These are phyloP conservation scores for Hansfordia pulvinata DNA, from an alignment of 2,329 filamentous ascomycete species.

Conservation along the genomic window DNA sequence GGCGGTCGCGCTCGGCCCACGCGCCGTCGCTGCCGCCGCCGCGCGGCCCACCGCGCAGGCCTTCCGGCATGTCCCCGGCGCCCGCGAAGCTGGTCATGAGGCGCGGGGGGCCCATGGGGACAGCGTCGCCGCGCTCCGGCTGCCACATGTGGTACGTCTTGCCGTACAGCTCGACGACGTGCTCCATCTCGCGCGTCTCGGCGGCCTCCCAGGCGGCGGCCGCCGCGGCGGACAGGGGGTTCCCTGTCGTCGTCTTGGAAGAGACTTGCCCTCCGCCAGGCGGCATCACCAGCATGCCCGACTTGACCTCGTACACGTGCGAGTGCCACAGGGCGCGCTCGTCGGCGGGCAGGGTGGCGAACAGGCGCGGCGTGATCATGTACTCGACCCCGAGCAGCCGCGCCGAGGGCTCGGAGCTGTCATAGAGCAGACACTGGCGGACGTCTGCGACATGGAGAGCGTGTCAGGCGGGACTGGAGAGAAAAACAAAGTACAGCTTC, in stretches of 20 bases:
- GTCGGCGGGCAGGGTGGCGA: conserved; percentile 45
- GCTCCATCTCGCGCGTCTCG: conserved; percentile 69
- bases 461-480: conserved; percentile 5
- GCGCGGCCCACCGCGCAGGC: too few species aligned
- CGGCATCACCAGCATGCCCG: conserved; percentile 73
- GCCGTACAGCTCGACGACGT: conserved; percentile 62
- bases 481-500: conserved; percentile 1
- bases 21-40: conserved; percentile 32
- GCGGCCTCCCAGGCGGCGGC: conserved; percentile 56
- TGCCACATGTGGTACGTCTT: conserved; percentile 85
- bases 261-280: too few species aligned
- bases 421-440: conserved; percentile 77
- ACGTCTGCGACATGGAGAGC: conserved; percentile 46
- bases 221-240: conserved; percentile 38
- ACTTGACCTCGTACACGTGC: conserved; percentile 62
- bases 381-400: conserved; percentile 78
- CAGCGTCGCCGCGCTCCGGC: conserved; percentile 54
- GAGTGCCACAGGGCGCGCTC: conserved; percentile 73
- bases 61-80: too few species aligned
- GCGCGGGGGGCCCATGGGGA: conserved; percentile 37
- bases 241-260: too few species aligned
- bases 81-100: conserved; percentile 41
- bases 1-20: conserved; percentile 30
- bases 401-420: conserved; percentile 51
- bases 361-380: conserved; percentile 64